Percentiles rank a stretch among this genome's conserved stretches.
Evolutionary conservation across 73 alveolate genomes (phyloP).

Genomic region (Effrenium voratum): DNA sequence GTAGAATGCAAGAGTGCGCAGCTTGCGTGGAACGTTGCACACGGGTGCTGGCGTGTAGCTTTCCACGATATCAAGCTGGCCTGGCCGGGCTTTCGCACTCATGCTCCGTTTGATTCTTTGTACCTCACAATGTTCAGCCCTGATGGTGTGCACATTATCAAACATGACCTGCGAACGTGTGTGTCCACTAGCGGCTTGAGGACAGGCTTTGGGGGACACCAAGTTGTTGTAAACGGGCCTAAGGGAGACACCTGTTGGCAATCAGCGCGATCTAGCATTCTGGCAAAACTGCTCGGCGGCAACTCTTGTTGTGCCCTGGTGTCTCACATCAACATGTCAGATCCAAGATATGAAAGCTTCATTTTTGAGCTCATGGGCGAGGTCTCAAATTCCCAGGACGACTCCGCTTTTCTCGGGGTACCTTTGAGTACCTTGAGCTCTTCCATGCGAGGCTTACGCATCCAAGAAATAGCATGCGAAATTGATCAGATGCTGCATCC

Average conservation of each 20-base stretch:
- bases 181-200: not conserved
- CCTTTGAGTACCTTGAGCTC: conserved; percentile 1
- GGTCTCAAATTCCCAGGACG: not conserved
- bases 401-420: not conserved
- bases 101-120: not conserved
- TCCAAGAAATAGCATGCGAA: not conserved
- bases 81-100: not conserved
- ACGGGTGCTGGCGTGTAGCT: not conserved
- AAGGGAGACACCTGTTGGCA: not conserved
- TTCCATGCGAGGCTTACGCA: not conserved
- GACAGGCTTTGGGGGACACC: not conserved
- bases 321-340: not conserved
- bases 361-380: not conserved
- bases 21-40: not conserved
- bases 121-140: not conserved
- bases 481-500: not conserved
- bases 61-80: not conserved
- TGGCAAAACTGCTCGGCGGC: not conserved
- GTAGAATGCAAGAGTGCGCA: not conserved
- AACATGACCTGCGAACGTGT: conserved; percentile 26
- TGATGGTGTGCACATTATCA: not conserved
- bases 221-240: not conserved
- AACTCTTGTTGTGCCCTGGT: not conserved
- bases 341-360: not conserved
- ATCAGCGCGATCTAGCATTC: not conserved